These are phyloP conservation scores for Kodamaea laetipori DNA, from an alignment of 805 yeast genomes.

Conservation along the genomic window DNA sequence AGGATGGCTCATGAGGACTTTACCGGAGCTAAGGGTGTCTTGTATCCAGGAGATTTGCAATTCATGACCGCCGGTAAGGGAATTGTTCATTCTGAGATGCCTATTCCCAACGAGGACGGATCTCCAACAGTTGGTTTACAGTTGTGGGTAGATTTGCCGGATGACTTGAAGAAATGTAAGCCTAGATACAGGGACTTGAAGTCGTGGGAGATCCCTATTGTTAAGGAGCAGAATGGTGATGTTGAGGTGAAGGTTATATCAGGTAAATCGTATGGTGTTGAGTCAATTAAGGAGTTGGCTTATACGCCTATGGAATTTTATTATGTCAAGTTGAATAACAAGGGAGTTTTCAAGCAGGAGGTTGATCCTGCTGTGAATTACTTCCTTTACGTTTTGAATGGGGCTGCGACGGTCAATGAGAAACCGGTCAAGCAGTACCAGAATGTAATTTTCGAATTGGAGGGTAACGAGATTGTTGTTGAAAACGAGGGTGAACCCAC, in stretches of 20 bases:
- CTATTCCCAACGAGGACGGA: constrained; percentile 54
- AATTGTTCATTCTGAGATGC: constrained; percentile 85
- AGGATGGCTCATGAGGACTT: constrained; percentile 82
- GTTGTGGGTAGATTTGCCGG: constrained; percentile 86
- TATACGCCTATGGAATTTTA: constrained; percentile 80
- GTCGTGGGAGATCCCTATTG: constrained; percentile 70
- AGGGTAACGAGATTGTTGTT: constrained; percentile 61
- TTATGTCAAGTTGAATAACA: constrained; percentile 63
- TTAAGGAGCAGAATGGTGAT: constrained; percentile 59
- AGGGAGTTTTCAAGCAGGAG: constrained; percentile 63
- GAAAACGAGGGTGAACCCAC: constrained; percentile 39
- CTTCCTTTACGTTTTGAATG: constrained; percentile 68
- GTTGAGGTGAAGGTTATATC: constrained; percentile 71
- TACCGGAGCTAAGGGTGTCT: constrained; percentile 78
- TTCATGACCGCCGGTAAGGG: constrained; percentile 95
- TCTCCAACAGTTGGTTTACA: constrained; percentile 67
- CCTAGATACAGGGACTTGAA: constrained; percentile 82
- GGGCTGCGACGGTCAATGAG: constrained; percentile 48
- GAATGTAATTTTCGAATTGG: constrained; percentile 64
- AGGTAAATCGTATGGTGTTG: constrained; percentile 76
- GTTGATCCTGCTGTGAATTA: constrained; percentile 64
- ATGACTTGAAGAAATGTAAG: constrained; percentile 55
- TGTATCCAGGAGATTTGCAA: constrained; percentile 82
- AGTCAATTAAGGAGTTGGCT: constrained; percentile 72
- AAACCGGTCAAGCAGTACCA: constrained; percentile 47